These are phyloP conservation scores for Diplodia intermedia DNA, from an alignment of 2,329 filamentous ascomycete genomes.

Conservation along the genomic window DNA sequence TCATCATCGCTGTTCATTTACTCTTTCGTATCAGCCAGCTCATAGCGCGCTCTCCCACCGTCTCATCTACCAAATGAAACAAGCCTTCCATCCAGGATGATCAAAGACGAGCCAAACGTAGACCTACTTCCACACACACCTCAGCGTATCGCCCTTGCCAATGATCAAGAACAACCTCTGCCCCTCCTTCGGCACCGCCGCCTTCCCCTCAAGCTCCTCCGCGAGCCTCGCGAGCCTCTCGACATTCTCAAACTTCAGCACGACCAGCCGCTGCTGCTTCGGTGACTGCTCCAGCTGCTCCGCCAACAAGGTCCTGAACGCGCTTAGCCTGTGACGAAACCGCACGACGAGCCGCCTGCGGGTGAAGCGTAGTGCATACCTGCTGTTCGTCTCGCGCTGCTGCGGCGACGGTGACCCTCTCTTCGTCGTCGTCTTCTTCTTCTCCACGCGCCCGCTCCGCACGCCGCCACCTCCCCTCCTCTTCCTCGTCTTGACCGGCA, in stretches of 20 bases:
- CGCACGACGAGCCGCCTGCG: constrained; percentile 1
- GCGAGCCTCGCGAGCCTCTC: constrained; percentile 8
- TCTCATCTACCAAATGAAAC: neutral
- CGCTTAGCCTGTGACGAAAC: neutral
- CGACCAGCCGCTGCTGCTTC: neutral
- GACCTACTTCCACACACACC: constrained; percentile 10
- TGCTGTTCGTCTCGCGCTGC: neutral
- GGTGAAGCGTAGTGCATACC: neutral
- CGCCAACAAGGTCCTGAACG: neutral
- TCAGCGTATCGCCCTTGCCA: constrained; percentile 10
- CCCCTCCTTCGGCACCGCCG: neutral
- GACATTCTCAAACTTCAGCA: constrained; percentile 18
- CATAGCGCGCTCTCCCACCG: neutral
- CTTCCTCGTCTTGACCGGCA: constrained; percentile 9
- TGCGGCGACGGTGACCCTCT: neutral
- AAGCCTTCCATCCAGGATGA: neutral
- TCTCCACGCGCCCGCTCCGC: neutral
- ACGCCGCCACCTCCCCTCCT: neutral
- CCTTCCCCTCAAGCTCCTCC: neutral
- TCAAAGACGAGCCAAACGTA: neutral
- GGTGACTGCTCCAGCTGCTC: neutral
- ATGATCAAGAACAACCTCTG: constrained; percentile 17
- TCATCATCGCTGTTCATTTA: neutral
- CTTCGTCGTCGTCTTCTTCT: neutral
- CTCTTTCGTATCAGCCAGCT: neutral